Percentiles rank a stretch among this genome's conserved stretches.
phyloP scores from a whole-genome alignment of 305 asterid species.

The Lippia alba region DNA sequence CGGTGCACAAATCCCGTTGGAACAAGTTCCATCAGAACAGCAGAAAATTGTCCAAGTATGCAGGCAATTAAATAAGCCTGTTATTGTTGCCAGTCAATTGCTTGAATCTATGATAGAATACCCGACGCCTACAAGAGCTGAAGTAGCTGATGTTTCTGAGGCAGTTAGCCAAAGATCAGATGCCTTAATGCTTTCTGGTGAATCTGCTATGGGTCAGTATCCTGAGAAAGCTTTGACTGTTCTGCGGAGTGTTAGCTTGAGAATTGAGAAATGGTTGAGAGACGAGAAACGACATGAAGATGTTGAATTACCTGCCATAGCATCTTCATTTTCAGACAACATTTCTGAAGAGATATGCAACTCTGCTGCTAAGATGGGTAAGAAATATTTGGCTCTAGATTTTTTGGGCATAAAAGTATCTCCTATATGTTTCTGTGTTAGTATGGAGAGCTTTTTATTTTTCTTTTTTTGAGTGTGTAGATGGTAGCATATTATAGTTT shows the following conservation, averaged over 20 bases:
- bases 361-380: constrained; percentile 98
- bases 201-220: constrained; percentile 93
- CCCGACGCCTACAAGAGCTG: constrained; percentile 96
- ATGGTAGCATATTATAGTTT: background rate
- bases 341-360: constrained; percentile 92
- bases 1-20: constrained; percentile 92
- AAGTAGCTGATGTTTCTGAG: constrained; percentile 95
- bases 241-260: constrained; percentile 84
- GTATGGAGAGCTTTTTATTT: background rate
- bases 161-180: constrained; percentile 90
- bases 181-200: constrained; percentile 95
- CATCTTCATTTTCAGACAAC: constrained; percentile 71
- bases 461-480: background rate
- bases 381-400: constrained; percentile 27
- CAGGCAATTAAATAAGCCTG: constrained; percentile 80
- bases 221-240: constrained; percentile 91
- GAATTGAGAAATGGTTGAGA: constrained; percentile 95
- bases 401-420: background rate
- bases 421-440: background rate
- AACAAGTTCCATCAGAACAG: constrained; percentile 91
- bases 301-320: constrained; percentile 65
- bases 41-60: constrained; percentile 79
- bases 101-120: constrained; percentile 96
- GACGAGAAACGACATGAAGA: constrained; percentile 74
- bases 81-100: constrained; percentile 86